Evolutionary conservation across 2,329 filamentous ascomycete genomes (phyloP).

Genomic region (Aspergillus nomiae): DNA sequence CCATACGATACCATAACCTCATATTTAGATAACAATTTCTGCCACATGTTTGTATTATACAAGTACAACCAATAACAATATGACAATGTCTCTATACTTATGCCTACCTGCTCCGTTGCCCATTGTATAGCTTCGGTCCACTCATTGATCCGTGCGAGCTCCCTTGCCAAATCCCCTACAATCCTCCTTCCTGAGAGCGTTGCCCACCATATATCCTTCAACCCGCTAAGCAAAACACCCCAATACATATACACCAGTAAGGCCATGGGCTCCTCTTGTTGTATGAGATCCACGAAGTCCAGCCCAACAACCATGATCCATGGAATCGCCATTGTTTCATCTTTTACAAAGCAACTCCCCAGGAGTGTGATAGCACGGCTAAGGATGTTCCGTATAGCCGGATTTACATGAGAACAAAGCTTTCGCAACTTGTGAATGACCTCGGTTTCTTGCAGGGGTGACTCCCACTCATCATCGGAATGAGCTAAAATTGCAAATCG

Average conservation of each 20-base stretch:
- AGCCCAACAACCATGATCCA: neutral
- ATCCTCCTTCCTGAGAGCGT: neutral
- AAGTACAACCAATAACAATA: neutral
- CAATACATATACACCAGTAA: neutral
- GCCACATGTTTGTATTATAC: neutral
- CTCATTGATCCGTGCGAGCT: neutral
- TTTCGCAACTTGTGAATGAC: neutral
- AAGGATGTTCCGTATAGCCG: neutral
- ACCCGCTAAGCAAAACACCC: neutral
- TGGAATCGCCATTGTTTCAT: neutral
- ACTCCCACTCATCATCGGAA: neutral
- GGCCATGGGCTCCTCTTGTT: neutral
- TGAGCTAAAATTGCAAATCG: neutral
- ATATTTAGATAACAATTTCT: neutral
- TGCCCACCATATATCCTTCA: neutral
- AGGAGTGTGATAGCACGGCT: neutral
- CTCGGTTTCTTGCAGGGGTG: neutral
- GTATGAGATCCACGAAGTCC: neutral
- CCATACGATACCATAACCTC: neutral
- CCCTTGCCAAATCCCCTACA: neutral
- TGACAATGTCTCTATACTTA: neutral
- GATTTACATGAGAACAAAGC: neutral
- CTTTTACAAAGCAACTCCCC: neutral
- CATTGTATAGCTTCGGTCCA: neutral
- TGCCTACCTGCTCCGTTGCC: neutral